Conservation (phyloP, 805 yeast species). For the Allodekkera sacchari region DNA sequence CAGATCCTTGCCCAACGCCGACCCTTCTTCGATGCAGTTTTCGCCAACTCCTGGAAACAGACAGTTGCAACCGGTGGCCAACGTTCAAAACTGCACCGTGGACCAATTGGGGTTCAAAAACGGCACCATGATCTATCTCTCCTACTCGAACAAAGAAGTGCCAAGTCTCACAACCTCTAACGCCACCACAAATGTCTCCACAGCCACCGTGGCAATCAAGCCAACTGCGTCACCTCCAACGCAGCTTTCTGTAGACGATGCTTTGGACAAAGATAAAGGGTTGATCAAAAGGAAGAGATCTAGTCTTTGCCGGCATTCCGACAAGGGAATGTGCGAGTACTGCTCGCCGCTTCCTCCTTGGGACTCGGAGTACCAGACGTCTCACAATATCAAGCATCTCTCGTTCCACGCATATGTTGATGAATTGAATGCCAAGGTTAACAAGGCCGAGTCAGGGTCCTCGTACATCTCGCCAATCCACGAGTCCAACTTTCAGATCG, state of each 20-base stretch:
- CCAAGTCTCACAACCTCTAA: background rate
- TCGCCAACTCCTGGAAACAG: conserved; percentile 16
- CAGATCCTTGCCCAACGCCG: conserved; percentile 24
- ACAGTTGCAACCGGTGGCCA: conserved; percentile 23
- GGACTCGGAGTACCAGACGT: conserved; percentile 70
- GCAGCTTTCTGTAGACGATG: conserved; percentile 61
- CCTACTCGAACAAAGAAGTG: conserved; percentile 19
- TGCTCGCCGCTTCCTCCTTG: conserved; percentile 95
- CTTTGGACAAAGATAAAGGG: conserved; percentile 61
- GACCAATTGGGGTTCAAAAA: conserved; percentile 43
- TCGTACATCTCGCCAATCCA: conserved; percentile 77
- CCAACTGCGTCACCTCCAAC: conserved; percentile 9
- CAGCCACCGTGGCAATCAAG: conserved; percentile 5
- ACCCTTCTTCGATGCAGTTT: conserved; percentile 16
- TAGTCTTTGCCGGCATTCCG: conserved; percentile 74
- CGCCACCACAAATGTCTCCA: conserved; percentile 5
- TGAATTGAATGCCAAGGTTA: conserved; percentile 58
- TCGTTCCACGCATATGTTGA: conserved; percentile 81
- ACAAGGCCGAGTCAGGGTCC: conserved; percentile 47
- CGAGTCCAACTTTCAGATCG: conserved; percentile 60
- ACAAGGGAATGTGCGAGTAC: conserved; percentile 95
- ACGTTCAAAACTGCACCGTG: conserved; percentile 23
- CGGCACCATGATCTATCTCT: conserved; percentile 50
- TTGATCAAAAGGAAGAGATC: conserved; percentile 58
- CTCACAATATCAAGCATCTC: conserved; percentile 74